Evolutionary conservation across 1,284 basidiomycete species (phyloP), one percentile per base, ranked within the genome.

Genomic region (Bjerkandera adusta): DNA sequence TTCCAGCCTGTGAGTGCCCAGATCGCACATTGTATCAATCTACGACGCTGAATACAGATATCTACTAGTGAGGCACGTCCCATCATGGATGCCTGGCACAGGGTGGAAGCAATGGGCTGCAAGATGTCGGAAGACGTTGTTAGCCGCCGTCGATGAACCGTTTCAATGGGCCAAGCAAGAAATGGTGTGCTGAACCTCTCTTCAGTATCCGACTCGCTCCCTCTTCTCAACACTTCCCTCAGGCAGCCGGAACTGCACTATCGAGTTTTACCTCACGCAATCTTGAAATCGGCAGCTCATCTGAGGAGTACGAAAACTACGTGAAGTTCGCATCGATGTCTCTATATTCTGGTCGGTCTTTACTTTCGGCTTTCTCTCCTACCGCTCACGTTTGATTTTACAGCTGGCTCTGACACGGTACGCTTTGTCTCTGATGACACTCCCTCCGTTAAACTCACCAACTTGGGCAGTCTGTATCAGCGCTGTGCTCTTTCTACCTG

Each of bases 11-110:
- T 51, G 26, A 29, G 50, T 49, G 3, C 21, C n/a, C 15, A 11
- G 21, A 4, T 15, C 30, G 6, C 20, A 8, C 27, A 16, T 22
- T 16, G 3, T n/a, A 15, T 15, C 3, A 7, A 30, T 27, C 35
- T 4, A 16, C 18, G 13, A 18, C 2, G 7, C n/a, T n/a, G n/a
- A n/a, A n/a, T 33, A 35, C 42, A 29, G 4, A 20, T 46, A 32
- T 21, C 22, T 16, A 13, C 5, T 42, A 48, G 51, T 60, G 30
- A 45, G 46, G 22, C 33, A 51, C 30, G 41, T 59, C 12, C 58
- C 59, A 3, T 26, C 36, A 11, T 61, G 61, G 58, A 44, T 62
- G 25, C 60, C 59, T 11, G 59, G 60, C 2, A 48, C 55, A 3
- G 48, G 40, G 11, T 60, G 60, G 49, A 45, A 54, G 43, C 42